Evolutionary conservation across 2,329 filamentous ascomycete genomes (phyloP), one percentile per base, ranked within the genome.

Genomic region (Sporothrix protearum): DNA sequence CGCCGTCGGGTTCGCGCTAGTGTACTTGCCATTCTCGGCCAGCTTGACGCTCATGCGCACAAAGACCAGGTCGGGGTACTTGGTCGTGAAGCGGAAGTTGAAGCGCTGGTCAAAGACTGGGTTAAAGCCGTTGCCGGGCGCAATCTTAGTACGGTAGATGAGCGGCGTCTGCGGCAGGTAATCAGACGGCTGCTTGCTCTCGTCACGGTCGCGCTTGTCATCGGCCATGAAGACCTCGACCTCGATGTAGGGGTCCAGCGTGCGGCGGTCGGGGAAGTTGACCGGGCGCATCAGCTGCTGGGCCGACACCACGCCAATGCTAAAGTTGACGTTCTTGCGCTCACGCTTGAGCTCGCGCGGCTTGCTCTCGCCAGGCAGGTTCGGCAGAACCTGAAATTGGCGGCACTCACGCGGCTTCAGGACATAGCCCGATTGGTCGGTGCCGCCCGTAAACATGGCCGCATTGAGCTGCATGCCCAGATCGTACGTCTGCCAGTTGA

Each of bases 401-500:
- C 95, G 91, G 73, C 97, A 88, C 78, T 94, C 92, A 47, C 90
- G 87, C 25, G 96, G 95, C 83, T 99, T 99, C 69, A 97, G 87
- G 16, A 98, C 94, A 77, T 98, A 99, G 59, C 96, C 96, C 2
- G 92, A 92, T 71, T 89, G 88, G 81, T 97, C 96, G 14, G 87
- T 90, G 57, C 93, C 93, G 72, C 93, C 92, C 63, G 94, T 92
- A 79, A 97, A 99, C 96, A 99, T 98, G 77, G 96, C 96, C 76
- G 96, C 92, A 79, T 98, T 98, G 80, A 98, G 87, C 79, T 98
- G 95, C 88, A 97, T 96, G 61, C 94, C 93, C 22, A 96, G 86
- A 78, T 98, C 96, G 78, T 96, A 97, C 0, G 94, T 98, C 81
- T 99, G 96, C 95, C 96, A 98, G 81, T 99, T 99, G 74, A 98